Evolutionary conservation across 1,139 yeast genomes (phyloP).

Genomic region (Wickerhamiella pararugosa): DNA sequence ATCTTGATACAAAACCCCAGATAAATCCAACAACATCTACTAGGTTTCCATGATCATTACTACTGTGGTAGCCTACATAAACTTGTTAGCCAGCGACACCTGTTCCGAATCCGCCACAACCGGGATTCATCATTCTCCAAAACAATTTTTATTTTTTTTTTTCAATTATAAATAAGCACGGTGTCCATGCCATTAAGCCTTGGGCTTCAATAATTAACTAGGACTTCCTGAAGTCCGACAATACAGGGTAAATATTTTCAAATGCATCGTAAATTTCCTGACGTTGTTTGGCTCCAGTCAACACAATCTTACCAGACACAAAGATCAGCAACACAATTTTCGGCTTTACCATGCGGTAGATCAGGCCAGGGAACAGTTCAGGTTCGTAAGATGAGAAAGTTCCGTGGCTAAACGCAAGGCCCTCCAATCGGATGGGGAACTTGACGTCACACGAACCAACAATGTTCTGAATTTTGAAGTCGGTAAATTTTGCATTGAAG

Average conservation of each 20-base stretch:
- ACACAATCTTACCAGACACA: constrained; percentile 93
- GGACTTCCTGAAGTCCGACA: constrained; percentile 91
- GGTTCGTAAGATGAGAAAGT: constrained; percentile 98
- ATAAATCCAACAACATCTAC: too few species aligned
- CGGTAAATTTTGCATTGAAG: constrained; percentile 81
- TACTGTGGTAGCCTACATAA: too few species aligned
- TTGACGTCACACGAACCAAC: constrained; percentile 96
- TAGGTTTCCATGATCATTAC: too few species aligned
- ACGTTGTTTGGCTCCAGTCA: constrained; percentile 98
- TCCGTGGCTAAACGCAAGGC: constrained; percentile 95
- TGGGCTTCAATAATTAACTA: constrained; percentile 19
- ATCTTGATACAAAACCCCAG: too few species aligned
- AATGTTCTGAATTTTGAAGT: constrained; percentile 92
- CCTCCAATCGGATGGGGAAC: constrained; percentile 94
- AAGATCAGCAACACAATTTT: constrained; percentile 89
- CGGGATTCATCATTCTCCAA: not conserved
- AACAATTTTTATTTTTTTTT: not conserved
- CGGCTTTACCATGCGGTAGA: constrained; percentile 99
- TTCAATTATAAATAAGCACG: not conserved
- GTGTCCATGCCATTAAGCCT: not conserved
- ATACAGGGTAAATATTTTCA: constrained; percentile 94
- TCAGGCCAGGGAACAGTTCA: constrained; percentile 93
- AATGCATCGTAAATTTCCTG: constrained; percentile 97
- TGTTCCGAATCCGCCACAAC: too few species aligned
- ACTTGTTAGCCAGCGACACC: too few species aligned